phyloP scores from a whole-genome alignment of 495 filamentous ascomycete species.

The Daldinia bambusicola region DNA sequence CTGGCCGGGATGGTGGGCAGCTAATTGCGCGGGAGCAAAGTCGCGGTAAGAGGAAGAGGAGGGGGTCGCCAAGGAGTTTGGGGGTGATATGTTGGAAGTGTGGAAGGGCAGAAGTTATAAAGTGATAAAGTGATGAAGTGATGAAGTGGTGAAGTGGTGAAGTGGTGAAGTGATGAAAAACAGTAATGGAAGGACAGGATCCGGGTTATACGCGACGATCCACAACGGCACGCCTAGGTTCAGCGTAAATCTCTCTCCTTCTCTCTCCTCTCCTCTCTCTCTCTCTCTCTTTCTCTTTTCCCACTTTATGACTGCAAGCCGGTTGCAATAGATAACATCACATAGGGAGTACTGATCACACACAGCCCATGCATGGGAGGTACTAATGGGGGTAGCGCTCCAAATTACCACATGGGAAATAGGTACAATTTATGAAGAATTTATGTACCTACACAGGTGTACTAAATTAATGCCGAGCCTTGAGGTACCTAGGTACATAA shows the following conservation, averaged over 20 bases:
- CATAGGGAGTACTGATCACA: background rate
- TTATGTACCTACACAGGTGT: too few species aligned
- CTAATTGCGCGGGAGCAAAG: constrained; percentile 39
- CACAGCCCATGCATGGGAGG: too few species aligned
- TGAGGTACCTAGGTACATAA: too few species aligned
- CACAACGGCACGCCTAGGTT: constrained; percentile 9
- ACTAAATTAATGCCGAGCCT: too few species aligned
- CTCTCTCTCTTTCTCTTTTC: background rate
- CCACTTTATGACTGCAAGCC: background rate
- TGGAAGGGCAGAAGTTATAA: background rate
- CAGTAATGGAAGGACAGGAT: constrained; percentile 11
- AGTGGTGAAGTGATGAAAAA: constrained; percentile 7
- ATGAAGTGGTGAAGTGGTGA: background rate
- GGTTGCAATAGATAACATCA: background rate
- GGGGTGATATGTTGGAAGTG: constrained; percentile 52
- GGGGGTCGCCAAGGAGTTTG: constrained; percentile 45
- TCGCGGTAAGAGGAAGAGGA: constrained; percentile 59
- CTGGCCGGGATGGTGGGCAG: constrained; percentile 36
- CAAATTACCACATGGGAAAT: too few species aligned
- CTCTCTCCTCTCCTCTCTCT: too few species aligned
- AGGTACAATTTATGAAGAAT: too few species aligned
- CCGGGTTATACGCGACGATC: constrained; percentile 20
- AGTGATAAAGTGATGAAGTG: background rate
- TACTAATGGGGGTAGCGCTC: too few species aligned
- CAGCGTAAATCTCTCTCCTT: background rate